Evolutionary conservation across 176 grass and related monocot genomes (phyloP).

Genomic region (Saccharum officinarum): DNA sequence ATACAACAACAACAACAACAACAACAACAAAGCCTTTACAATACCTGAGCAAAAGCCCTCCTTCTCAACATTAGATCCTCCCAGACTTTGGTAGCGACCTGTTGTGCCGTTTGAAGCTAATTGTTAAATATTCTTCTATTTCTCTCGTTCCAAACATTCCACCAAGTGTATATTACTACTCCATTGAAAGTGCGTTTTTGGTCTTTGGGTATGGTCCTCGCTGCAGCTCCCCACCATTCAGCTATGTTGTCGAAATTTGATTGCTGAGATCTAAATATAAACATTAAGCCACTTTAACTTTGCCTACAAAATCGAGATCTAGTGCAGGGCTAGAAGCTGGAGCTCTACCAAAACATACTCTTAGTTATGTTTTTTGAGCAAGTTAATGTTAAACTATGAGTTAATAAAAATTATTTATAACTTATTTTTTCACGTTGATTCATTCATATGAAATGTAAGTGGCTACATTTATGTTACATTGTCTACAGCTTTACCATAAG

Average conservation of each 20-base stretch:
- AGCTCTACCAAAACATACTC: too few relatives aligned
- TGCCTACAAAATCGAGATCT: neutral
- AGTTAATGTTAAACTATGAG: neutral
- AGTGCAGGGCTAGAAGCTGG: neutral
- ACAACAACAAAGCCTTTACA: neutral
- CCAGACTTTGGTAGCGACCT: neutral
- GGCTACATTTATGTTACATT: slow-evolving; percentile 15
- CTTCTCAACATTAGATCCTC: too few relatives aligned
- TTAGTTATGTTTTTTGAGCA: neutral
- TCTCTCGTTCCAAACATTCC: too few relatives aligned
- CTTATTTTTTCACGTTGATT: neutral
- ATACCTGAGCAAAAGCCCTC: neutral
- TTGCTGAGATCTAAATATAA: neutral
- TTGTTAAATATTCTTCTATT: too few relatives aligned
- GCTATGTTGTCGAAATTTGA: too few relatives aligned
- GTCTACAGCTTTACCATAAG: neutral
- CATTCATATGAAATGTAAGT: slow-evolving; percentile 2
- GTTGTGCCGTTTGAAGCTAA: neutral
- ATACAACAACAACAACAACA: too few relatives aligned
- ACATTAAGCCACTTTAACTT: neutral
- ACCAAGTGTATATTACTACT: too few relatives aligned
- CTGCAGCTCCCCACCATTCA: too few relatives aligned
- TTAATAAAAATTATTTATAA: neutral
- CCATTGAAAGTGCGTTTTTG: too few relatives aligned
- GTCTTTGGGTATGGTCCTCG: too few relatives aligned